These are phyloP conservation scores for Ophiorrhiza pumila DNA, from an alignment of 257 asterid genomes.

Conservation along the genomic window DNA sequence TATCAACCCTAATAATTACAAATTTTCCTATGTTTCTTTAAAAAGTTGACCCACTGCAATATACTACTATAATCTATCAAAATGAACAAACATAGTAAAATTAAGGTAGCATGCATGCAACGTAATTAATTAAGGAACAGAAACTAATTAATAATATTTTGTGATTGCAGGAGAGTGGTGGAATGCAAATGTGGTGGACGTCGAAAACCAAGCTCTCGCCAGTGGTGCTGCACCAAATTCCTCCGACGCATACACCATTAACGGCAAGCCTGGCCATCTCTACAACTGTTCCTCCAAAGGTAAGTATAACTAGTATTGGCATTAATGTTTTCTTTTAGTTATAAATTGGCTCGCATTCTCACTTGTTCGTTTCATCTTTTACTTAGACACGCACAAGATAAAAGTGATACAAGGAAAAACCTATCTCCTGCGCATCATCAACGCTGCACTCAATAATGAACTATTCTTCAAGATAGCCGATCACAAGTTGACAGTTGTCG, in stretches of 20 bases:
- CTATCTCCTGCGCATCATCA: constrained; percentile 68
- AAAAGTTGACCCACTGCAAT: too few relatives aligned
- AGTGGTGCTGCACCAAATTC: constrained; percentile 42
- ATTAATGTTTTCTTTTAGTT: too few relatives aligned
- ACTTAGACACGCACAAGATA: constrained; percentile 42
- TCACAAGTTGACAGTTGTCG: constrained; percentile 58
- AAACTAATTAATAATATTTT: not conserved
- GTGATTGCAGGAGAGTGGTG: constrained; percentile 62
- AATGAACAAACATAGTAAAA: too few relatives aligned
- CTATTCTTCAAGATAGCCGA: constrained; percentile 63
- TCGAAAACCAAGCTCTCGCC: constrained; percentile 39
- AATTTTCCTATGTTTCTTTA: too few relatives aligned
- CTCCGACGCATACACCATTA: constrained; percentile 65
- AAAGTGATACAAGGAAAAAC: constrained; percentile 50
- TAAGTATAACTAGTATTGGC: too few relatives aligned
- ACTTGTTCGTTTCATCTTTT: not conserved
- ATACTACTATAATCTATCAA: too few relatives aligned
- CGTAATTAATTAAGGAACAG: too few relatives aligned
- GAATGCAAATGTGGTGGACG: constrained; percentile 55
- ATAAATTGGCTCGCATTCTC: too few relatives aligned
- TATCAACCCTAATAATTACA: too few relatives aligned
- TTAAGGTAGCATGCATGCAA: too few relatives aligned
- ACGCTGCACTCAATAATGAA: constrained; percentile 67
- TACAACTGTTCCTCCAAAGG: constrained; percentile 42
- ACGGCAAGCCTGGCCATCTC: constrained; percentile 60